Evolutionary conservation across 768 basidiomycete genomes (phyloP).

Genomic region (Boletellus ananiceps): DNA sequence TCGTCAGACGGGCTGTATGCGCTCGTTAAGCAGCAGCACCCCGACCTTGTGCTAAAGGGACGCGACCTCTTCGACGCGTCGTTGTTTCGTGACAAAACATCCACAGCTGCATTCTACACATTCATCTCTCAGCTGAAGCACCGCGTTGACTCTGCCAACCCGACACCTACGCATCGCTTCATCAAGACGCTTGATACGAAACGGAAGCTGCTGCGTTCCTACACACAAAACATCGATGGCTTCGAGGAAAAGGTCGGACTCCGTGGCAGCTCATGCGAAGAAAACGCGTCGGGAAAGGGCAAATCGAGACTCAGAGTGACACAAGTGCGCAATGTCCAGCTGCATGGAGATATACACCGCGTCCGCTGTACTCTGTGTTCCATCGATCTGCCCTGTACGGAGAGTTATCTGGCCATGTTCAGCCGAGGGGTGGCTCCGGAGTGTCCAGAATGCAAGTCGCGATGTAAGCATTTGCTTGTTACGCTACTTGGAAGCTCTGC

Average conservation of each 20-base stretch:
- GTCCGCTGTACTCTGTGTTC: constrained; percentile 87
- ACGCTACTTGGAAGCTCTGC: neutral
- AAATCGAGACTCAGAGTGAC: constrained; percentile 63
- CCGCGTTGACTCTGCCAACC: constrained; percentile 73
- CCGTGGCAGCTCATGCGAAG: constrained; percentile 56
- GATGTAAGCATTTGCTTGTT: constrained; percentile 54
- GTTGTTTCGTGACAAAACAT: constrained; percentile 79
- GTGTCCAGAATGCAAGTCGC: constrained; percentile 79
- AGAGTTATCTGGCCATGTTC: constrained; percentile 61
- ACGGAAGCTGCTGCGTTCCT: constrained; percentile 81
- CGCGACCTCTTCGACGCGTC: constrained; percentile 94
- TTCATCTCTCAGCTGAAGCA: constrained; percentile 90
- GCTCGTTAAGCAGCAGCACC: constrained; percentile 82
- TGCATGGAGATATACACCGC: constrained; percentile 91
- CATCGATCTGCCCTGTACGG: constrained; percentile 65
- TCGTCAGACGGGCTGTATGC: constrained; percentile 91
- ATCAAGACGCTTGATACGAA: constrained; percentile 80
- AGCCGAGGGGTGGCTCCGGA: constrained; percentile 67
- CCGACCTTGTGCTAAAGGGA: constrained; percentile 81
- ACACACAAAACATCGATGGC: constrained; percentile 98
- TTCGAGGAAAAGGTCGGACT: constrained; percentile 82
- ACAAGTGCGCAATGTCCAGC: constrained; percentile 83
- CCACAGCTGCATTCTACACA: constrained; percentile 87
- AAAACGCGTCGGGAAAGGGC: constrained; percentile 51
- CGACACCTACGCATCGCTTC: constrained; percentile 85